A percentile compares a stretch with the other conserved stretches of the same genome.
These are phyloP conservation scores for Vigna angularis DNA, from an alignment of 306 rosid species.

Conservation along the genomic window DNA sequence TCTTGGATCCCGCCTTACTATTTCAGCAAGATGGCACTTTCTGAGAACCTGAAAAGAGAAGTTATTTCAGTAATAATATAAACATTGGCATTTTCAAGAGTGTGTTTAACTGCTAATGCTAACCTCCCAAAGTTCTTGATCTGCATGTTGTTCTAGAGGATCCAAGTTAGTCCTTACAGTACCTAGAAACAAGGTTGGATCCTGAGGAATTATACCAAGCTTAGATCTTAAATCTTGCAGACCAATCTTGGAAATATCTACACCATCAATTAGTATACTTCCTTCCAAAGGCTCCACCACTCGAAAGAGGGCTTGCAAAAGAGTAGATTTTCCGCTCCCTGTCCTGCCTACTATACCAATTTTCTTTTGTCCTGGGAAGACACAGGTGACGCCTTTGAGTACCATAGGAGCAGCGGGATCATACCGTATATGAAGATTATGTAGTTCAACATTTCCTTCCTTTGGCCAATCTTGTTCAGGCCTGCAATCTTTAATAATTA, in stretches of 20 bases:
- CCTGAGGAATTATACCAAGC: constrained; percentile 81
- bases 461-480: constrained; percentile 80
- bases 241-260: constrained; percentile 72
- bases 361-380: constrained; percentile 70
- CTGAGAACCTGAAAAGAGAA: constrained; percentile 65
- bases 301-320: constrained; percentile 82
- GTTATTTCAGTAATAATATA: constrained; percentile 17
- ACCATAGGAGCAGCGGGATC: constrained; percentile 71
- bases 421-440: constrained; percentile 67
- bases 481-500: constrained; percentile 57
- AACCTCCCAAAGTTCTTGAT: constrained; percentile 83
- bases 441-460: constrained; percentile 70
- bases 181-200: constrained; percentile 75
- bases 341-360: constrained; percentile 87
- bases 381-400: constrained; percentile 77
- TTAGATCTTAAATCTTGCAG: constrained; percentile 79
- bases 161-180: constrained; percentile 76
- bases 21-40: constrained; percentile 76
- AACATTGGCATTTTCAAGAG: constrained; percentile 3
- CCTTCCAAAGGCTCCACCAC: constrained; percentile 76
- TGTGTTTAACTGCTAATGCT: constrained; percentile 22
- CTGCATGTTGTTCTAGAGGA: constrained; percentile 68
- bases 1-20: constrained; percentile 65
- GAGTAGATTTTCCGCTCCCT: constrained; percentile 87
- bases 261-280: constrained; percentile 62